Percentiles rank a stretch among this genome's conserved stretches.
phyloP scores from a whole-genome alignment of 257 asterid species.

The Voacanga thouarsii region DNA sequence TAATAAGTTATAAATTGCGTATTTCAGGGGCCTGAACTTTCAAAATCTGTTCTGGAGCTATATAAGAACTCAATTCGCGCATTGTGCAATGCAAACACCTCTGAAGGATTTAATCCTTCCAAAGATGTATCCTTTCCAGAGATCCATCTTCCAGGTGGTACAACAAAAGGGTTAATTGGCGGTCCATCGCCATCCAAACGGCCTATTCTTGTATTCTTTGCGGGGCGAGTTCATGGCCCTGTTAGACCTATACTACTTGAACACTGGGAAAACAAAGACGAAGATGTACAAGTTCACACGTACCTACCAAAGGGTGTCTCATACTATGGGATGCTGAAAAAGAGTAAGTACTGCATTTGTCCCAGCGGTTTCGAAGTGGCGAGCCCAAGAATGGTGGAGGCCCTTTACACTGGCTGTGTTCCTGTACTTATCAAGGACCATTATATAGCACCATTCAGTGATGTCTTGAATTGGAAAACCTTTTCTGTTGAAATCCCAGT shows the following conservation, averaged over 20 bases:
- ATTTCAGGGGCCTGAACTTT: conserved; percentile 37
- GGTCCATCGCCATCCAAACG: conserved; percentile 38
- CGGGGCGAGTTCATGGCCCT: conserved; percentile 86
- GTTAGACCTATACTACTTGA: conserved; percentile 72
- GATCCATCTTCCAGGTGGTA: conserved; percentile 27
- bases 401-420: conserved; percentile 71
- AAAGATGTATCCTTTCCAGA: conserved; percentile 38
- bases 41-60: conserved; percentile 26
- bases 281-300: conserved; percentile 53
- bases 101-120: conserved; percentile 28
- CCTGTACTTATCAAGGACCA: conserved; percentile 73
- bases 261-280: conserved; percentile 69
- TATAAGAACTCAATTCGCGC: conserved; percentile 30
- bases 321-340: conserved; percentile 69
- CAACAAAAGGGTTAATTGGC: conserved; percentile 25
- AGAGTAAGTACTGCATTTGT: conserved; percentile 71
- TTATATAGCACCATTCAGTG: conserved; percentile 70
- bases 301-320: conserved; percentile 61
- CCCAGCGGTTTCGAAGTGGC: conserved; percentile 95
- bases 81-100: conserved; percentile 35
- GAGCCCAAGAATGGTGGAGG: conserved; percentile 87
- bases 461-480: conserved; percentile 65
- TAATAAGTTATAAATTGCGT: background rate
- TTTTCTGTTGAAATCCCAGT: conserved; percentile 58
- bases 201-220: conserved; percentile 26